Evolutionary conservation across 2,329 filamentous ascomycete species (phyloP), one percentile per base, ranked within the genome.

Genomic region (Colletotrichum tropicale): DNA sequence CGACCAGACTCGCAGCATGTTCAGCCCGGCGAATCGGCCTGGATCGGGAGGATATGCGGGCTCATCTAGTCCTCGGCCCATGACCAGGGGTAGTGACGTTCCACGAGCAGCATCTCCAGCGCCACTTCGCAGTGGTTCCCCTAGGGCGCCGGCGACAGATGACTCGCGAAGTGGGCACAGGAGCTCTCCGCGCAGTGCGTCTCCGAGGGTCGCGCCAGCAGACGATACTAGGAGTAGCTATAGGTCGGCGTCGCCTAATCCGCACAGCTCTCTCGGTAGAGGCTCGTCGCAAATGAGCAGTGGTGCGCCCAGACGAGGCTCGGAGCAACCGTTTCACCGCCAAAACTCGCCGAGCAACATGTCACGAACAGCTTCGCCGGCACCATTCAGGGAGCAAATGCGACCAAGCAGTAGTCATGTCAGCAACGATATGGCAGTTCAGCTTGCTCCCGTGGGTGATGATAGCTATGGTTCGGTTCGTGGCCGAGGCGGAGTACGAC

Each of bases 1-100:
- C 26, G 92, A 93, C 61, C 94, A 98, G 84, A 95, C 95, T 4
- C 91, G 95, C 58, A 95, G 90, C 81, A 93, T 98, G 87, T 97
- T 98, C 83, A 88, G 81, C 36, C 78, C 81, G 2, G 56, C 69
- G 21, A 84, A 81, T 26, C 83, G 84, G 15, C 83, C 85, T 3
- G 82, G 82, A 18, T 86, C 85, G 2, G 81, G 86, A 36, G 78
- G 81, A 66, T 83, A 83, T 66, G 83, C 83, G 55, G 78, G 81
- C 18, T 83, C 86, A 7, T 81, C 85, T 15, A 87, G 85, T 52
- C 89, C 93, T 28, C 89, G 92, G 15, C 89, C 92, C 5, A 86
- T 87, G 15, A 93, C 91, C 7, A 87, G 93, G 72, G 90, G 89
- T 21, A 90, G 86, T 77, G 91, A 92, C 65, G 86, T 91, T 75